Conservation (phyloP, 306 rosid genomes). For the Cucurbita ficifolia region DNA sequence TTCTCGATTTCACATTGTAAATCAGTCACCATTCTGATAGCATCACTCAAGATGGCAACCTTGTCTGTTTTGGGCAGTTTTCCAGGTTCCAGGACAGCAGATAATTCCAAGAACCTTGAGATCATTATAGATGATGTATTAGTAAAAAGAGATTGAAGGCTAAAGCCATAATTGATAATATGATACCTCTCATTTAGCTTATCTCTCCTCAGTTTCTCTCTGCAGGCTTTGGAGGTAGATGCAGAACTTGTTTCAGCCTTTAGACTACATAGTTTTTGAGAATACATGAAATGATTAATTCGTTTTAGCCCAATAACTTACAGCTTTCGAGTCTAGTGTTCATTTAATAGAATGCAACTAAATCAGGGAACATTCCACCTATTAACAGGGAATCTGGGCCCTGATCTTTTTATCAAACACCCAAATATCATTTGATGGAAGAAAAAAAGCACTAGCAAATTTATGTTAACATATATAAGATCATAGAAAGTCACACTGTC, state of each 20-base stretch:
- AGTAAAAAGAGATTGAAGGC: constrained; percentile 8
- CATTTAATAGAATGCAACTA: neutral
- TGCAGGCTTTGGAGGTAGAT: constrained; percentile 55
- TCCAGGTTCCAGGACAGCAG: constrained; percentile 61
- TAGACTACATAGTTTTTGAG: constrained; percentile 21
- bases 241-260: constrained; percentile 38
- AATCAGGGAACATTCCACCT: neutral
- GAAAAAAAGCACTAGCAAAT: neutral
- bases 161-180: neutral
- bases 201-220: constrained; percentile 67
- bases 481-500: neutral
- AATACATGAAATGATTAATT: neutral
- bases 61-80: constrained; percentile 66
- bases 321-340: neutral
- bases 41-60: constrained; percentile 49
- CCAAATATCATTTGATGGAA: neutral
- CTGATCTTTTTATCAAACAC: neutral
- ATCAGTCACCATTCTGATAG: constrained; percentile 47
- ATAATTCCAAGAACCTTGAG: constrained; percentile 53
- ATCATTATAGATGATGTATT: constrained; percentile 5
- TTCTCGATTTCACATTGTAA: constrained; percentile 43
- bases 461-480: neutral
- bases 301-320: neutral
- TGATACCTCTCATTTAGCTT: constrained; percentile 57
- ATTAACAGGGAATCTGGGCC: neutral